Evolutionary conservation across 371 early-diverging fungal species (phyloP), one percentile per base, ranked within the genome.

Genomic region (Mucor mucedo): DNA sequence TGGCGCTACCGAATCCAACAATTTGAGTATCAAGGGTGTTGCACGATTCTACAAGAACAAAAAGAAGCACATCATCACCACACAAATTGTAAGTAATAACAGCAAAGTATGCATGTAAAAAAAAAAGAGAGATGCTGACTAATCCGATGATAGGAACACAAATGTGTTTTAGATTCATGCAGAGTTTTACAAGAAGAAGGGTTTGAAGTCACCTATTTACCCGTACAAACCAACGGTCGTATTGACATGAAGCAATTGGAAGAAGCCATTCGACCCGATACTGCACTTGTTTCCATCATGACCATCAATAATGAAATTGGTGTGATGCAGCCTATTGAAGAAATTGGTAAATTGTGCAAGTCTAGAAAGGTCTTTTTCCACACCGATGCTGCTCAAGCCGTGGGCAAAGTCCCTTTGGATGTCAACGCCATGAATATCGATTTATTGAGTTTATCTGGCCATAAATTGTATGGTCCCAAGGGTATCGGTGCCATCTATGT

Each of bases 251-350:
- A 93, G 68, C 78, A 82, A 9, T 77, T 99, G 41, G 92, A 91
- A 71, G 87, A 84, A 44, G 89, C 96, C 10, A 98, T 99, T 62
- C 91, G 94, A 8, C 95, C 97, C 9, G 92, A 95, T 45, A 99
- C 99, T 4, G 85, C 88, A 6, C 72, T 99, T 52, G 97, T 99
- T 38, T 97, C 98, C 11, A 87, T 99, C 66, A 99, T 99, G 99
- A 86, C 97, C 8, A 97, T 99, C 48, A 99, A 99, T 80, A 99
- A 99, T 77, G 99, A 99, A 82, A 98, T 99, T 75, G 99, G 99
- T 60, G 95, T 96, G 14, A 90, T 98, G 55, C 97, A 98, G 74
- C 98, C 98, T n/a, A 71, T 99, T 62, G 88, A 83, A 58, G 97
- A 96, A 68, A 99, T 99, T 79, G 99, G 94, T 48, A 79, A 84